A percentile compares a stretch with the other conserved stretches of the same genome.
phyloP scores from a whole-genome alignment of 1,284 basidiomycete genomes.

The Nidula niveotomentosa region DNA sequence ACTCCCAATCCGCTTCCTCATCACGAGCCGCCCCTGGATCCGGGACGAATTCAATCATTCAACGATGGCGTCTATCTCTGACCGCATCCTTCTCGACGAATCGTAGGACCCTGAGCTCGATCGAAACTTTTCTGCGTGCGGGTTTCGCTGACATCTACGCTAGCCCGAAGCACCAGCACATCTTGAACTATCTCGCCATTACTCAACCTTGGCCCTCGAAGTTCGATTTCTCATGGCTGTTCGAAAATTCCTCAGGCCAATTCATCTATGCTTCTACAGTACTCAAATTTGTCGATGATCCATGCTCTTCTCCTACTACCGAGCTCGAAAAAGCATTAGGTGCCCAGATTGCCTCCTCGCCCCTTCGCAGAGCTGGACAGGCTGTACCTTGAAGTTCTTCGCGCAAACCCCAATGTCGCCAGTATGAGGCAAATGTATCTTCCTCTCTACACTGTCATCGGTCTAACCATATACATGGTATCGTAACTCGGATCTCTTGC shows the following conservation, averaged over 20 bases:
- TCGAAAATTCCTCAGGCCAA: background rate
- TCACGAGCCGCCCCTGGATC: constrained; percentile 14
- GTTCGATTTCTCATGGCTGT: background rate
- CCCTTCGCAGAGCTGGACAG: background rate
- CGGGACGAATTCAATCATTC: constrained; percentile 6
- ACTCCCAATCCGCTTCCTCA: constrained; percentile 12
- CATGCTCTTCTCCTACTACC: constrained; percentile 3
- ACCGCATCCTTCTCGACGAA: background rate
- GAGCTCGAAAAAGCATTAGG: constrained; percentile 8
- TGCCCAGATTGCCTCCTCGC: background rate
- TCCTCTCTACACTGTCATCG: too few relatives aligned
- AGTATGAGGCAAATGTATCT: background rate
- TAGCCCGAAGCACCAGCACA: background rate
- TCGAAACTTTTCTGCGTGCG: background rate
- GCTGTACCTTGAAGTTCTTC: background rate
- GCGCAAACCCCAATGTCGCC: background rate
- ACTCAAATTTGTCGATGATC: constrained; percentile 11
- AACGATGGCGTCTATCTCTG: background rate
- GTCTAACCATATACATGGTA: too few relatives aligned
- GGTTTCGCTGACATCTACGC: constrained; percentile 4
- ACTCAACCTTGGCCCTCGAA: constrained; percentile 1
- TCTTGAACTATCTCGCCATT: background rate
- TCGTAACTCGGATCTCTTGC: too few relatives aligned
- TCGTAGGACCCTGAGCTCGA: background rate
- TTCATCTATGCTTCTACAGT: constrained; percentile 12